Percentiles rank a stretch among this genome's conserved stretches.
Conservation (phyloP, 2,329 filamentous ascomycete genomes). For the Ceratocystis lukuohia region DNA sequence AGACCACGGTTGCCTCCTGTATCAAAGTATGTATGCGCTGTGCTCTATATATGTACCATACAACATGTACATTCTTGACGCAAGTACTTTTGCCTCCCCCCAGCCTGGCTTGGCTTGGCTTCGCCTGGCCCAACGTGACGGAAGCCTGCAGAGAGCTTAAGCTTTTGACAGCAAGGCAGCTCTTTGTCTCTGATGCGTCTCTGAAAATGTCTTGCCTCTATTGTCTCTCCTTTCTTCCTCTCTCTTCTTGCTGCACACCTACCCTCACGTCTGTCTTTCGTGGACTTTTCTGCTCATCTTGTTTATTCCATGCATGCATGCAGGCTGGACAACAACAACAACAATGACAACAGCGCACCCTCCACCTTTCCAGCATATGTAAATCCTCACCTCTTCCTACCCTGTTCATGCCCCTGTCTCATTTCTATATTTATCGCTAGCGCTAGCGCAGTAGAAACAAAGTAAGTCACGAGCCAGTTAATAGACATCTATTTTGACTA, state of each 20-base stretch:
- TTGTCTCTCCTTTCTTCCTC: neutral
- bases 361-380: neutral
- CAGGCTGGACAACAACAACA: neutral
- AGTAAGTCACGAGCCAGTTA: neutral
- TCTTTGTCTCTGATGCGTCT: neutral
- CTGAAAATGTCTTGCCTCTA: neutral
- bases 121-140: no score
- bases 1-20: no score
- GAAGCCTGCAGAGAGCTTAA: no score
- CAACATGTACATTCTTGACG: no score
- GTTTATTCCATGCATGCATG: neutral
- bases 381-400: neutral
- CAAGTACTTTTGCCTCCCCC: no score
- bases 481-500: no score
- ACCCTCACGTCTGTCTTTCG: no score
- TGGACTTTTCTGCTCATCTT: neutral
- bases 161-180: no score
- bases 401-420: neutral
- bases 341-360: neutral
- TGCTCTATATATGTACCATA: no score
- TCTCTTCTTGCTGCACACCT: no score
- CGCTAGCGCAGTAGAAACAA: neutral
- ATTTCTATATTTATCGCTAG: constrained; percentile 2
- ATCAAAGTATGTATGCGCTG: no score
- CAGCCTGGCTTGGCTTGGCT: no score